Base-by-base conservation (phyloP, 139 green algal species). In the Limnomonas spitsbergensis region DNA sequence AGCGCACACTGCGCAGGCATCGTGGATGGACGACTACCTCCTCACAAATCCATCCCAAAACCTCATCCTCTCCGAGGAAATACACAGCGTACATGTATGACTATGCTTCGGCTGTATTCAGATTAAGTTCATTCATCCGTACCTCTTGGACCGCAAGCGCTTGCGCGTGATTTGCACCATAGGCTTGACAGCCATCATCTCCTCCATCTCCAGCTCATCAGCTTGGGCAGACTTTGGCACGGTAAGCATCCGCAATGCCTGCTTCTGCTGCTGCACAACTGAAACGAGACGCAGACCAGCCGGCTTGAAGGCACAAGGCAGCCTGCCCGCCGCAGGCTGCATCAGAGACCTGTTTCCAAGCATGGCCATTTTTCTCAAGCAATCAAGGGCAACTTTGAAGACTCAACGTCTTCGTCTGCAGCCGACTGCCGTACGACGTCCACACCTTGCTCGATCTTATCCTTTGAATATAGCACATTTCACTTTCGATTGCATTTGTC, bases 81-180 rank as follows among this genome's bases (percentile, higher is more conserved):
- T n/a, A n/a, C n/a, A n/a, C n/a, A n/a, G n/a, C n/a, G n/a, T n/a
- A n/a, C n/a, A n/a, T n/a, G n/a, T n/a, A n/a, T n/a, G n/a, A n/a
- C n/a, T n/a, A n/a, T n/a, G n/a, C n/a, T n/a, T n/a, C n/a, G n/a
- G n/a, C n/a, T n/a, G n/a, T n/a, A n/a, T n/a, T n/a, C n/a, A n/a
- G n/a, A n/a, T n/a, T n/a, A n/a, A n/a, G n/a, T n/a, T n/a, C 77
- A 91, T 85, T 1, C 80, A 80, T 78, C 82, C 87, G 68, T 86
- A 91, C 34, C 87, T 61, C 20, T 61, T 61, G 14, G 47, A 61
- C 14, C 47, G 47, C 47, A 61, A 61, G 14, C 20, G 14, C 20
- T 61, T 61, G 14, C 47, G 14, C 20, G 20, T 20, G 47, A 61
- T 20, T 20, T 61, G 47, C 14, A 61, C 47, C 20, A 20, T 61